A percentile compares a stretch with the other conserved stretches of the same genome.
Evolutionary conservation across 306 rosid species (phyloP).

Genomic region (Acacia confusa): DNA sequence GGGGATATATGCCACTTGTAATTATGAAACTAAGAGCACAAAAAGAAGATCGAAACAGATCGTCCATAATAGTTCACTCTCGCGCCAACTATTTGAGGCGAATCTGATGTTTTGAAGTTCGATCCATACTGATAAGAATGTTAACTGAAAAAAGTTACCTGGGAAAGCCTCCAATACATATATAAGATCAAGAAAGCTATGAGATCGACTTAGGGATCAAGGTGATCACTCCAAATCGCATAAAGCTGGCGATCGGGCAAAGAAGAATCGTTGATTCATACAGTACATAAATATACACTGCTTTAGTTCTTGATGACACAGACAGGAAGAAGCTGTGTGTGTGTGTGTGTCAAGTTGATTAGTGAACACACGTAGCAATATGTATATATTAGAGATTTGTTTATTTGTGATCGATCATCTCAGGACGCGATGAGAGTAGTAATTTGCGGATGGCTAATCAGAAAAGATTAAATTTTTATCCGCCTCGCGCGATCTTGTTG

Average conservation of each 20-base stretch:
- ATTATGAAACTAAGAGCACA: neutral
- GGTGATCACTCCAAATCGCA: neutral
- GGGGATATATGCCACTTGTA: neutral
- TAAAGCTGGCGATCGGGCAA: neutral
- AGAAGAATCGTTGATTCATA: neutral
- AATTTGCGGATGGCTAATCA: conserved; percentile 14
- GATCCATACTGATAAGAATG: neutral
- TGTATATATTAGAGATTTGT: neutral
- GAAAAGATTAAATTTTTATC: neutral
- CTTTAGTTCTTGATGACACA: neutral
- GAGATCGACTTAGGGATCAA: conserved; percentile 12
- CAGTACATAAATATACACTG: neutral
- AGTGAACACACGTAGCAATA: neutral
- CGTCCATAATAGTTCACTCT: conserved; percentile 3
- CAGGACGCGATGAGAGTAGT: neutral
- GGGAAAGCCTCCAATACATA: neutral
- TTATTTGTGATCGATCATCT: neutral
- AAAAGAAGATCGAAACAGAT: neutral
- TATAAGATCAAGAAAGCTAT: neutral
- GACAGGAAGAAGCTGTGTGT: neutral
- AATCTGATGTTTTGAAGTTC: neutral
- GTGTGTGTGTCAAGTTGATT: neutral
- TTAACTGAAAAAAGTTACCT: neutral
- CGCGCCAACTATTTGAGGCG: neutral
- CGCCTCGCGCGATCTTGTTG: conserved; percentile 9